Conservation (phyloP, 768 basidiomycete genomes). For the Mycena sanguinolenta region DNA sequence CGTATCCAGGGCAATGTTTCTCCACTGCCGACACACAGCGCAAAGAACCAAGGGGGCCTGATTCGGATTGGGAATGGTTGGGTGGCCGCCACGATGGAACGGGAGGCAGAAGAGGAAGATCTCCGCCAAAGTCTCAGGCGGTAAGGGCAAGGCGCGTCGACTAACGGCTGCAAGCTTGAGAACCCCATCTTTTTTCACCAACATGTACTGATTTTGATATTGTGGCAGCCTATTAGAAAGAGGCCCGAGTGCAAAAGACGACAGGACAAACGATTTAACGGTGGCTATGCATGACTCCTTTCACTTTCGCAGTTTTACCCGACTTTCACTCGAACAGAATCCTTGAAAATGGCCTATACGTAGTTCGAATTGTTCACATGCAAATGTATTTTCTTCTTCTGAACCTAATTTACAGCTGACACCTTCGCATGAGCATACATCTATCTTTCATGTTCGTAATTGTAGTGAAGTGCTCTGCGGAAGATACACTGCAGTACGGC, state of each 20-base stretch:
- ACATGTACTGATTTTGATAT: background rate
- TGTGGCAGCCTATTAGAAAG: background rate
- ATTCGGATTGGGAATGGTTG: background rate
- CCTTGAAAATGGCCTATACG: too few relatives aligned
- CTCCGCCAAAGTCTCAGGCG: conserved; percentile 1
- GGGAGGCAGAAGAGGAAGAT: background rate
- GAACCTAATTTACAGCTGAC: too few relatives aligned
- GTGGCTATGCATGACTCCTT: too few relatives aligned
- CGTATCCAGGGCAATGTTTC: background rate
- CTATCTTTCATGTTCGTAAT: too few relatives aligned
- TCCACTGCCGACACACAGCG: conserved; percentile 3
- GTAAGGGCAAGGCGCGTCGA: background rate
- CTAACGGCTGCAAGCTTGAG: background rate
- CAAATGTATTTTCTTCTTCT: too few relatives aligned
- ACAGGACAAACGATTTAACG: too few relatives aligned
- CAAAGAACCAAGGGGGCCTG: background rate
- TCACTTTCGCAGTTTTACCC: too few relatives aligned
- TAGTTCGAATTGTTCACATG: too few relatives aligned
- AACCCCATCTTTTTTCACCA: background rate
- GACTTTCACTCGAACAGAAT: too few relatives aligned
- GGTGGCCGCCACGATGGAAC: background rate
- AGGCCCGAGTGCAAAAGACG: background rate
- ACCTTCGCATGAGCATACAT: too few relatives aligned
- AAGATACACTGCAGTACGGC: too few relatives aligned
- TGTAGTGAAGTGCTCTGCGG: too few relatives aligned